phyloP scores from a whole-genome alignment of 768 basidiomycete genomes.

The Kwoniella bestiolae region DNA sequence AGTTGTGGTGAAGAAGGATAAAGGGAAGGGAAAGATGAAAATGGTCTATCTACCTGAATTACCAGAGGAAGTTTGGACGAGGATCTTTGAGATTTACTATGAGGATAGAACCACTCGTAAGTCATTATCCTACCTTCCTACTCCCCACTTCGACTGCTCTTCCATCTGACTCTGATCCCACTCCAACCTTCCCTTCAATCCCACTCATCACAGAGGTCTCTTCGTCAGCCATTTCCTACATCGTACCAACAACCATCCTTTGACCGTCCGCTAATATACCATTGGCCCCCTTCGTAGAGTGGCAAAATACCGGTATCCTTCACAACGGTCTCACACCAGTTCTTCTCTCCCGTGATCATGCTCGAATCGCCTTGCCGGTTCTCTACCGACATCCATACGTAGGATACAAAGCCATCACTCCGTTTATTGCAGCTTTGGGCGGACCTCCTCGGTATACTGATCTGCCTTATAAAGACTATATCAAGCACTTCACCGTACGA shows the following conservation, averaged over 20 bases:
- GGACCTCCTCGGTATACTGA: conserved; percentile 5
- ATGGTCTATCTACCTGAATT: conserved; percentile 32
- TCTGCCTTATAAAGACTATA: conserved; percentile 13
- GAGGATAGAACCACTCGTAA: conserved; percentile 28
- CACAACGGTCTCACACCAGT: conserved; percentile 18
- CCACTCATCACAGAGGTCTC: neutral
- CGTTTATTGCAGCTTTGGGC: conserved; percentile 6
- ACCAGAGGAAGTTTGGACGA: conserved; percentile 45
- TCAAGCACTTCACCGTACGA: conserved; percentile 26
- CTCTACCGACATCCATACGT: conserved; percentile 32
- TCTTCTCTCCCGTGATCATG: conserved; percentile 11
- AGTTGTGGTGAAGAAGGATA: conserved; percentile 7
- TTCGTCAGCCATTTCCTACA: too few relatives aligned
- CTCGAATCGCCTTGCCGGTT: conserved; percentile 18
- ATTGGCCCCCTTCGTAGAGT: conserved; percentile 9
- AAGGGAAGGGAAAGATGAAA: conserved; percentile 45
- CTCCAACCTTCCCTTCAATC: neutral
- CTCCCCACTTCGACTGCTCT: neutral
- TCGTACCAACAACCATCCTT: neutral
- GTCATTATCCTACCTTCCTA: conserved; percentile 3
- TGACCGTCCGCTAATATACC: neutral
- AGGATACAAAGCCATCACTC: neutral
- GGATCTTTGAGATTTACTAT: conserved; percentile 43
- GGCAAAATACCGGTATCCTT: conserved; percentile 14
- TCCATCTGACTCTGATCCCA: neutral